Evolutionary conservation across 768 basidiomycete genomes (phyloP), one percentile per base, ranked within the genome.

Genomic region (Amanita pallidorosea): DNA sequence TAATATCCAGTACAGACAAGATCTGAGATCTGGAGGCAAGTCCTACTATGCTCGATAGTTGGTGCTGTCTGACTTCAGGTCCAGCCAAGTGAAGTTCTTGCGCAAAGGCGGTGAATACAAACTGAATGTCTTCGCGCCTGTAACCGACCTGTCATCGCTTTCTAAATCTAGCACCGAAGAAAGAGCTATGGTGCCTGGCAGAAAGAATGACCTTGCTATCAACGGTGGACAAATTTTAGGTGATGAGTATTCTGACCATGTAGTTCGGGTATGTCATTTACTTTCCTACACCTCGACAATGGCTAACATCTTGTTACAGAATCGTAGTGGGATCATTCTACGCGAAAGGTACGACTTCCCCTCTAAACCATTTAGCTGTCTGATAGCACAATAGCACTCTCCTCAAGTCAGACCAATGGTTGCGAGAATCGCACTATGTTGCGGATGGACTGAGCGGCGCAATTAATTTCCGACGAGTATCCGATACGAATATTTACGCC

Each of bases 231-330:
- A 85, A 61, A 79, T 96, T 40, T 70, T 94, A 1, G 95, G 92
- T 4, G 94, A 97, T 61, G 96, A 99, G 63, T 98, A 91, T 70
- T 91, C 90, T 2, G 87, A 89, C 37, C 89, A 94, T 62, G 91
- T 98, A 41, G 81, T 99, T 29, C 86, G 86, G 74, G 89, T 88
- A 52, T 25, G 72, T 41, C 8, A 7, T 22, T 42, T 25, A 23
- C 13, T 15, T 29, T 47, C 47, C 41, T 7, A 18, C 38, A 7
- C 36, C 17, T 25, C 9, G 18, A 38, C n/a, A 36, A 12, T 31
- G 23, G 25, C 27, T 23, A 25, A 55, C 40, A 17, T 48, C 29
- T 5, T 37, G 43, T 53, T 38, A 52, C 58, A 93, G 83, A 88
- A 93, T 60, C 86, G 96, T 9, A 85, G 81, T 53, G 96, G 96